These are phyloP conservation scores for Zea mays DNA, from an alignment of 176 grass and related monocot genomes.

Conservation along the genomic window DNA sequence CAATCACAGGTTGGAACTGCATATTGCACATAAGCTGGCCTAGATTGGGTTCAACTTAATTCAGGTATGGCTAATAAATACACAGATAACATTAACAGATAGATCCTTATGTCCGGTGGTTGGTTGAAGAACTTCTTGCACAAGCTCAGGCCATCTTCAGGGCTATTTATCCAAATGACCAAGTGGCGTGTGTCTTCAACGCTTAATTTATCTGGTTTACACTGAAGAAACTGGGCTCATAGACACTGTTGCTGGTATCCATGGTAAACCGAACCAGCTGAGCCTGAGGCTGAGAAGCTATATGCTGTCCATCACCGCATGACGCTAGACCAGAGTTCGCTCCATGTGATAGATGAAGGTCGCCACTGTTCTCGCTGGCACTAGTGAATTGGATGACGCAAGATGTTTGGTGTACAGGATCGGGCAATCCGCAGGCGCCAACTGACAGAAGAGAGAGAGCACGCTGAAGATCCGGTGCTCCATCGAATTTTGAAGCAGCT, in stretches of 20 bases:
- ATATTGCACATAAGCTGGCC: slow-evolving; percentile 40
- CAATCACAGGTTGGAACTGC: slow-evolving; percentile 30
- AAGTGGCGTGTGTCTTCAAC: neutral
- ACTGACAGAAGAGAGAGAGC: slow-evolving; percentile 99
- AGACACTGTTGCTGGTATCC: slow-evolving; percentile 36
- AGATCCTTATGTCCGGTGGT: slow-evolving; percentile 17
- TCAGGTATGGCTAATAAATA: slow-evolving; percentile 21
- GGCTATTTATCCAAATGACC: slow-evolving; percentile 28
- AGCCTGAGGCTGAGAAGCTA: slow-evolving; percentile 14
- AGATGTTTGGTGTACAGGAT: slow-evolving; percentile 52
- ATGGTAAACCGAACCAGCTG: slow-evolving; percentile 46
- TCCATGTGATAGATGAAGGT: slow-evolving; percentile 40
- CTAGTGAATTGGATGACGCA: slow-evolving; percentile 47
- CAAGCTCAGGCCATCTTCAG: slow-evolving; percentile 7
- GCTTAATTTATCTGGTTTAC: slow-evolving; percentile 48
- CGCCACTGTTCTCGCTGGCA: slow-evolving; percentile 36
- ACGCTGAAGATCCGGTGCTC: slow-evolving; percentile 93
- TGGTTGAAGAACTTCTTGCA: slow-evolving; percentile 33
- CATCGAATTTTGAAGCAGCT: slow-evolving; percentile 75
- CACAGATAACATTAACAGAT: slow-evolving; percentile 28
- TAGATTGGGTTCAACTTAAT: slow-evolving; percentile 23
- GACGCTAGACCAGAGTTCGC: slow-evolving; percentile 35
- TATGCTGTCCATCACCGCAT: slow-evolving; percentile 36
- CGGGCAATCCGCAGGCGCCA: slow-evolving; percentile 54
- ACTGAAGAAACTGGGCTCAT: slow-evolving; percentile 45